Percentiles rank a stretch among this genome's conserved stretches.
These are phyloP conservation scores for Canavalia gladiata DNA, from an alignment of 306 rosid genomes.

Conservation along the genomic window DNA sequence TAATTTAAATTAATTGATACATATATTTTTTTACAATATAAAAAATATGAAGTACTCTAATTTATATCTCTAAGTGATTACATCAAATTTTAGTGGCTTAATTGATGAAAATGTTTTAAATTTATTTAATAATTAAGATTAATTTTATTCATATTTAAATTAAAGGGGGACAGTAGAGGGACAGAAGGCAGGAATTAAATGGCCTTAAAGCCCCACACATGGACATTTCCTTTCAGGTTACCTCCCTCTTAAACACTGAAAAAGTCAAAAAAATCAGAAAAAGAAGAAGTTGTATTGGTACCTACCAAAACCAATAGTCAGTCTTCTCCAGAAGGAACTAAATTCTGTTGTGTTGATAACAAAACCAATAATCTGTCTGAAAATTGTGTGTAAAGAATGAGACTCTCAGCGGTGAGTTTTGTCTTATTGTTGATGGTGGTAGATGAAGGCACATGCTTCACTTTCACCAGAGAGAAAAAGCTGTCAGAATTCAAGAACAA, in stretches of 20 bases:
- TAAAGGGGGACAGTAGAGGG: neutral
- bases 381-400: slow-evolving; percentile 27
- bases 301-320: neutral
- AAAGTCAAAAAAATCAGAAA: neutral
- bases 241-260: neutral
- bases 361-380: neutral
- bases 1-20: too few species aligned
- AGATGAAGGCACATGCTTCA: slow-evolving; percentile 39
- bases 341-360: neutral
- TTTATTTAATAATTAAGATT: too few species aligned
- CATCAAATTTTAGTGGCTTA: too few species aligned
- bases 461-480: slow-evolving; percentile 33
- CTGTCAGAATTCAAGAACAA: slow-evolving; percentile 43
- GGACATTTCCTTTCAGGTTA: neutral
- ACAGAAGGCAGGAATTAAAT: slow-evolving; percentile 9
- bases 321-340: neutral
- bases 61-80: too few species aligned
- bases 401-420: slow-evolving; percentile 42
- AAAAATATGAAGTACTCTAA: too few species aligned
- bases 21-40: too few species aligned
- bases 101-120: too few species aligned
- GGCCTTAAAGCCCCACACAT: slow-evolving; percentile 8
- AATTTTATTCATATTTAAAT: too few species aligned
- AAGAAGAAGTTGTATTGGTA: neutral
- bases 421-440: slow-evolving; percentile 31